Evolutionary conservation across 2,329 filamentous ascomycete species (phyloP), one percentile per base, ranked within the genome.

Genomic region (Meredithiella fracta): DNA sequence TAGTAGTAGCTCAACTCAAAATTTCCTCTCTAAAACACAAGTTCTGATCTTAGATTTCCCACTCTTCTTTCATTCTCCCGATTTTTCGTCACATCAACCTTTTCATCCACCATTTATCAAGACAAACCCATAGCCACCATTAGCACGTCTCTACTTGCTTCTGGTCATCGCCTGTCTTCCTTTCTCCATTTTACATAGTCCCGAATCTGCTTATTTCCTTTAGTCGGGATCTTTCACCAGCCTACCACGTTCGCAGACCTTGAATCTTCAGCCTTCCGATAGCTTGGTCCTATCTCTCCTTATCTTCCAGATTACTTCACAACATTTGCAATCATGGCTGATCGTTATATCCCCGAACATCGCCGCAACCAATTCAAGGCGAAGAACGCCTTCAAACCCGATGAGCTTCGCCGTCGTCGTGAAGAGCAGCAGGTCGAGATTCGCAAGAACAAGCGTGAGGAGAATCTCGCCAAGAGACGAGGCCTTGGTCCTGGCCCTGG

Each of bases 381-480:
- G 56, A 96, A 96, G 80, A 91, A 87, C 73, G 88, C 88, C 67
- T 97, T 98, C 79, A 96, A 96, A 82, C 91, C 91, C 65, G 92
- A 98, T 70, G 92, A 98, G 76, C 84, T 98, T 63, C 88, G 92
- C 69, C 90, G 92, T 67, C 92, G 92, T 69, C 92, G 92, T 68
- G 92, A 98, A 71, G 92, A 98, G 74, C 90, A 96, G 72, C 92
- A 97, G 75, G 92, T 98, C 62, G 92, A 98, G 76, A 98, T 98
- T 68, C 85, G 92, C 69, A 95, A 94, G 76, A 87, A 90, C 62
- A 97, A 97, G 82, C 84, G 92, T 68, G 92, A 98, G 74, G 92
- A 98, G 76, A 97, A 96, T 74, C 75, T 98, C 68, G 92, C 92
- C 71, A 98, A 98, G 82, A 81, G 92, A 72, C 84, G 92, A 77